Percentiles rank a stretch among this genome's conserved stretches.
phyloP scores from a whole-genome alignment of 2,329 filamentous ascomycete species.

The Tricladium varicosporioides region DNA sequence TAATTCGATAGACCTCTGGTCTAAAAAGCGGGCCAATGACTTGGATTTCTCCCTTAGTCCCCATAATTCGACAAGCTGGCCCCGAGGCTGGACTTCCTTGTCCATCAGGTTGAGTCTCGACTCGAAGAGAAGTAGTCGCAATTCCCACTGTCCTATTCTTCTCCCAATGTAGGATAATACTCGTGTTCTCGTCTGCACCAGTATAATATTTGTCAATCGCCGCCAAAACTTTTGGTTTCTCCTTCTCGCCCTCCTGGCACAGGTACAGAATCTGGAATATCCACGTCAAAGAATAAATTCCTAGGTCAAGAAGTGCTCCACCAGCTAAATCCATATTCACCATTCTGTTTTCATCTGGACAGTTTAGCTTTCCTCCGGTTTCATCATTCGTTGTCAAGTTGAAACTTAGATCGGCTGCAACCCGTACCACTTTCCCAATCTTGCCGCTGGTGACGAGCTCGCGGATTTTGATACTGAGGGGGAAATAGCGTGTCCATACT shows the following conservation, averaged over 20 bases:
- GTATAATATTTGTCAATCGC: constrained; percentile 59
- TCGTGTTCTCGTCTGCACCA: constrained; percentile 62
- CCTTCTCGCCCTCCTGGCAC: constrained; percentile 46
- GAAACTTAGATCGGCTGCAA: constrained; percentile 41
- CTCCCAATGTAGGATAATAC: constrained; percentile 61
- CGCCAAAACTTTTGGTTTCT: constrained; percentile 55
- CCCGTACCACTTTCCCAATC: constrained; percentile 45
- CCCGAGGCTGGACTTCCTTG: constrained; percentile 45
- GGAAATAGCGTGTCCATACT: constrained; percentile 71
- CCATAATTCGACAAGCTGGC: constrained; percentile 61
- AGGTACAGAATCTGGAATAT: constrained; percentile 70
- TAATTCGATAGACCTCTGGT: constrained; percentile 51
- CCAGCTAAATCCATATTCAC: constrained; percentile 68
- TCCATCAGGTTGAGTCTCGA: constrained; percentile 47
- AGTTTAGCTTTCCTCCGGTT: constrained; percentile 28
- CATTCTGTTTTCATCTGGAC: constrained; percentile 54
- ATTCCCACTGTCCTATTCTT: constrained; percentile 59
- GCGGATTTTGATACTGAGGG: constrained; percentile 57
- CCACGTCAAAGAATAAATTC: constrained; percentile 70
- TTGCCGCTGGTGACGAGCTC: constrained; percentile 42
- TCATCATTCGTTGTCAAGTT: constrained; percentile 22
- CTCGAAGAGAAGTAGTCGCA: constrained; percentile 51
- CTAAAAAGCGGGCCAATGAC: constrained; percentile 58
- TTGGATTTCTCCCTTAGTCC: constrained; percentile 65
- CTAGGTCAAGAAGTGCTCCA: constrained; percentile 65